A percentile compares a stretch with the other conserved stretches of the same genome.
Evolutionary conservation across 495 filamentous ascomycete genomes (phyloP).

Genomic region (Annulohypoxylon stygium): DNA sequence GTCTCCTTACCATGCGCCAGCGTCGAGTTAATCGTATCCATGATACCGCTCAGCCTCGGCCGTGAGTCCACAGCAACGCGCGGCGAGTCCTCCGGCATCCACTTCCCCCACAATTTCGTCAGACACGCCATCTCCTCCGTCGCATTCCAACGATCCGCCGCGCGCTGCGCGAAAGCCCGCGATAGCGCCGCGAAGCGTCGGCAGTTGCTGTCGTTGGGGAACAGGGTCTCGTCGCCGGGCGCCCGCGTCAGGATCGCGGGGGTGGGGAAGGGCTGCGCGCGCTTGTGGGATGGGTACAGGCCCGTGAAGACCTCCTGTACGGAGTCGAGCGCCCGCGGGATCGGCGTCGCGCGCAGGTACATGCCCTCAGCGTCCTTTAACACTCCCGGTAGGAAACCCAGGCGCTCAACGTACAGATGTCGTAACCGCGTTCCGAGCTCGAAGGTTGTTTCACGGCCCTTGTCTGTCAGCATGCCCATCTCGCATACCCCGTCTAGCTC

Average conservation of each 20-base stretch:
- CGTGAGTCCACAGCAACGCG: conserved; percentile 85
- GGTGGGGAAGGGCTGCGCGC: conserved; percentile 69
- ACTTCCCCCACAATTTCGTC: conserved; percentile 79
- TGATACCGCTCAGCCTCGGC: conserved; percentile 87
- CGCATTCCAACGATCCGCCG: conserved; percentile 85
- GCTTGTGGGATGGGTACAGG: conserved; percentile 82
- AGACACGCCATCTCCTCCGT: conserved; percentile 87
- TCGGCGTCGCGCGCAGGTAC: conserved; percentile 87
- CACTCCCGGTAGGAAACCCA: conserved; percentile 82
- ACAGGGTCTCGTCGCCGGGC: conserved; percentile 87
- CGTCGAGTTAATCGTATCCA: conserved; percentile 93
- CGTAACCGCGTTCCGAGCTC: conserved; percentile 83
- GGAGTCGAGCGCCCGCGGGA: conserved; percentile 87
- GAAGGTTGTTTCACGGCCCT: conserved; percentile 85
- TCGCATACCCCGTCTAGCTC: conserved; percentile 85
- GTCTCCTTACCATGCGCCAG: conserved; percentile 86
- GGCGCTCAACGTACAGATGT: conserved; percentile 87
- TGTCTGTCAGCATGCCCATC: conserved; percentile 89
- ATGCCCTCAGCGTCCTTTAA: conserved; percentile 75
- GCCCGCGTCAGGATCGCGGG: conserved; percentile 81
- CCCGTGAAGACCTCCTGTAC: conserved; percentile 91
- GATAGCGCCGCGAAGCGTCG: conserved; percentile 84
- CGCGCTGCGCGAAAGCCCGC: conserved; percentile 82
- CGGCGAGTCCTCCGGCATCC: conserved; percentile 78
- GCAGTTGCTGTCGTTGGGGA: conserved; percentile 90